Evolutionary conservation across 345 rosid species (phyloP).

Genomic region (Erucastrum elatum): DNA sequence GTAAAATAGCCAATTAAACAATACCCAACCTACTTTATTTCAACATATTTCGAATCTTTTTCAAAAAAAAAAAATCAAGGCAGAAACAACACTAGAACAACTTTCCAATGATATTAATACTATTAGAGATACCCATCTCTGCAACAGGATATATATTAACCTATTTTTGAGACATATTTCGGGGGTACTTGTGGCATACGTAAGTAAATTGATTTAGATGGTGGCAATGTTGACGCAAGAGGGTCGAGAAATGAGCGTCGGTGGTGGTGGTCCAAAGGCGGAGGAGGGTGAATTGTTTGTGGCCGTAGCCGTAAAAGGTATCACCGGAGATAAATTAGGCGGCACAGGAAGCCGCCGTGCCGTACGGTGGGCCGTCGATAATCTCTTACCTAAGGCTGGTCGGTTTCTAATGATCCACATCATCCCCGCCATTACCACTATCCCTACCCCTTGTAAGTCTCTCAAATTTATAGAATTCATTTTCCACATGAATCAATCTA

Average conservation of each 20-base stretch:
- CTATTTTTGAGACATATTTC: not conserved
- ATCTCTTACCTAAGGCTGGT: constrained; percentile 50
- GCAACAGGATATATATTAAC: not conserved
- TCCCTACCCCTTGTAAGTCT: constrained; percentile 73
- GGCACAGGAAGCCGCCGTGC: constrained; percentile 77
- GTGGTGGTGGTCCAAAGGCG: constrained; percentile 18
- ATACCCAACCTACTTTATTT: no score
- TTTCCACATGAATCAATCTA: no score
- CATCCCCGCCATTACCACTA: constrained; percentile 57
- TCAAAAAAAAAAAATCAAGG: no score
- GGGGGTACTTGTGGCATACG: not conserved
- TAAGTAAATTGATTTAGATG: constrained; percentile 22
- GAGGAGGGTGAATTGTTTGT: constrained; percentile 41
- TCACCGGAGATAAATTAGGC: constrained; percentile 41
- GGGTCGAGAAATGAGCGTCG: constrained; percentile 23
- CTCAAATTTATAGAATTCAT: not conserved
- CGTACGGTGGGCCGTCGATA: constrained; percentile 72
- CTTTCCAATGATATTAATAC: no score
- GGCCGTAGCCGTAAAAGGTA: constrained; percentile 71
- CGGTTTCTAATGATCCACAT: constrained; percentile 68
- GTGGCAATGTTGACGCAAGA: constrained; percentile 33
- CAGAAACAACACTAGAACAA: no score
- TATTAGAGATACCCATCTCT: constrained; percentile 13
- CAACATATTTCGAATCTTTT: no score
- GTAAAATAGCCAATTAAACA: no score